Percentiles rank a stretch among this genome's conserved stretches.
These are phyloP conservation scores for Taxillus chinensis DNA, from an alignment of 164 flowering plant genomes.

Conservation along the genomic window DNA sequence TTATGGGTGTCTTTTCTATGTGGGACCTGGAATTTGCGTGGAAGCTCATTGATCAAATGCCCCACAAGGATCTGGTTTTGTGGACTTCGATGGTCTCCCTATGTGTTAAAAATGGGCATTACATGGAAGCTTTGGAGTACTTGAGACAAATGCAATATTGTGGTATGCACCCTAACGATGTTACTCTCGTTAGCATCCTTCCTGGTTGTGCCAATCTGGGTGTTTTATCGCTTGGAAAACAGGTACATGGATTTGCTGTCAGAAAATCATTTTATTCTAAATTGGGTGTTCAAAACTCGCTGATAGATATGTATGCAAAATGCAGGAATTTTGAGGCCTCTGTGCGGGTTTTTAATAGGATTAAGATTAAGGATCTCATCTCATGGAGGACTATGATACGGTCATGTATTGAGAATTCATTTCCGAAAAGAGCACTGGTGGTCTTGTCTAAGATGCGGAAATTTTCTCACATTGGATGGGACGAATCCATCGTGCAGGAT, in stretches of 20 bases:
- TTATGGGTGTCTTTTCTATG: slow-evolving; percentile 32
- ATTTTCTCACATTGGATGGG: slow-evolving; percentile 13
- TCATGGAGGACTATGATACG: slow-evolving; percentile 53
- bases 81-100: slow-evolving; percentile 53
- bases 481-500: slow-evolving; percentile 26
- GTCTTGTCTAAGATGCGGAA: slow-evolving; percentile 22
- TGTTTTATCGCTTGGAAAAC: slow-evolving; percentile 32
- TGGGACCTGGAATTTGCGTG: slow-evolving; percentile 18
- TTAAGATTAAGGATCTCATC: slow-evolving; percentile 28
- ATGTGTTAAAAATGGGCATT: slow-evolving; percentile 30
- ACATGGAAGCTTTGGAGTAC: slow-evolving; percentile 22
- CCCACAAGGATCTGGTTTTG: slow-evolving; percentile 37
- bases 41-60: slow-evolving; percentile 27
- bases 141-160: slow-evolving; percentile 32
- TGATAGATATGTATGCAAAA: slow-evolving; percentile 47
- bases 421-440: slow-evolving; percentile 23
- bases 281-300: slow-evolving; percentile 40
- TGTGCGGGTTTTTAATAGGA: slow-evolving; percentile 26
- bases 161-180: slow-evolving; percentile 39
- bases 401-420: slow-evolving; percentile 32
- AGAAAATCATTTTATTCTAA: slow-evolving; percentile 17
- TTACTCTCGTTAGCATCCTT: slow-evolving; percentile 35
- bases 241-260: slow-evolving; percentile 42
- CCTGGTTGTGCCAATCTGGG: slow-evolving; percentile 47
- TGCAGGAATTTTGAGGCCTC: slow-evolving; percentile 27